Percentiles rank a stretch among this genome's conserved stretches.
phyloP scores from a whole-genome alignment of 1,139 yeast species.

The Pichia sp. region DNA sequence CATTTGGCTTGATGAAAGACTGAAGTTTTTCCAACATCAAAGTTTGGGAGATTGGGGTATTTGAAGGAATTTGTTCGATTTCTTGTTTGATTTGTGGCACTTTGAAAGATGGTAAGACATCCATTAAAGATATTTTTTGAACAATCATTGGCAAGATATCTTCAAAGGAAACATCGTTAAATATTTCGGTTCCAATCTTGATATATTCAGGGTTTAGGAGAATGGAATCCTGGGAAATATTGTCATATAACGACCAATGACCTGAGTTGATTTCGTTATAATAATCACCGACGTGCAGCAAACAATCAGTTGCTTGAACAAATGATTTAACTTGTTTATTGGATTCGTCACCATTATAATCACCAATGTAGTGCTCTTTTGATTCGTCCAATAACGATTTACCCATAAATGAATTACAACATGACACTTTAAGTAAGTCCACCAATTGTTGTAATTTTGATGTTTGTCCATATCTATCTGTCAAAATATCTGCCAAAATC shows the following conservation, averaged over 20 bases:
- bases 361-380: slow-evolving; percentile 50
- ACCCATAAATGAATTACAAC: slow-evolving; percentile 41
- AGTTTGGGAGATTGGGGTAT: slow-evolving; percentile 30
- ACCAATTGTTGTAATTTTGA: slow-evolving; percentile 38
- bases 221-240: slow-evolving; percentile 26
- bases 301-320: slow-evolving; percentile 37
- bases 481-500: slow-evolving; percentile 56
- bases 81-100: slow-evolving; percentile 13
- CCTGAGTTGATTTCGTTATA: slow-evolving; percentile 53
- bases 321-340: slow-evolving; percentile 32
- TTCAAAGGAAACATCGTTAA: slow-evolving; percentile 35
- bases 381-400: slow-evolving; percentile 58
- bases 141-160: slow-evolving; percentile 38
- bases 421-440: slow-evolving; percentile 34
- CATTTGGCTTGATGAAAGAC: slow-evolving; percentile 44
- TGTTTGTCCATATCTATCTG: slow-evolving; percentile 45
- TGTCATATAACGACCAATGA: slow-evolving; percentile 25
- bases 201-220: slow-evolving; percentile 37
- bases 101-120: slow-evolving; percentile 20
- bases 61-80: slow-evolving; percentile 19
- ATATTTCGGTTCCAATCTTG: slow-evolving; percentile 32
- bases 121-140: slow-evolving; percentile 28
- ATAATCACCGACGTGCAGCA: slow-evolving; percentile 44
- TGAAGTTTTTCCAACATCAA: slow-evolving; percentile 24
- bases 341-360: slow-evolving; percentile 48